These are phyloP conservation scores for Casaregolazyma lundiana DNA, from an alignment of 1,139 yeast genomes.

Conservation along the genomic window DNA sequence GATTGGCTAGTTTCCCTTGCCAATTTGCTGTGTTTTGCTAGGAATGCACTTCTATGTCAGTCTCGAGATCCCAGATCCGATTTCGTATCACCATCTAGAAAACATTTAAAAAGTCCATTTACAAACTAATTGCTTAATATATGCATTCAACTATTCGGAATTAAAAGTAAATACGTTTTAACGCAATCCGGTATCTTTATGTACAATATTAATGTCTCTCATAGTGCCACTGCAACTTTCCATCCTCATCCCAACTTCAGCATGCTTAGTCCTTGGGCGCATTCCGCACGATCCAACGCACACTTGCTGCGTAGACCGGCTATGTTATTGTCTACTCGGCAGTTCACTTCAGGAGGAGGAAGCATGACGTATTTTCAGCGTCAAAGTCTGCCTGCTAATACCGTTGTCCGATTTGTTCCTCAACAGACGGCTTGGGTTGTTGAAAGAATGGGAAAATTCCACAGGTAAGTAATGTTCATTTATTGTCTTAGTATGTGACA, in stretches of 20 bases:
- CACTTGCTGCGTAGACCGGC: neutral
- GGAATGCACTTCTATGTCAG: too few relatives aligned
- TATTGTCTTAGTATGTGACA: too few relatives aligned
- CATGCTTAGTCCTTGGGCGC: neutral
- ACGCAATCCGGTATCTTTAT: too few relatives aligned
- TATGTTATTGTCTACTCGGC: neutral
- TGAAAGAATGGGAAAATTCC: conserved; percentile 86
- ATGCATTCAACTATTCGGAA: too few relatives aligned
- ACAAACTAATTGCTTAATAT: too few relatives aligned
- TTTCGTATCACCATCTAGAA: too few relatives aligned
- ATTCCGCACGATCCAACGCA: neutral
- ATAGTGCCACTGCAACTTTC: neutral
- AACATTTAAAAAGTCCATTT: too few relatives aligned
- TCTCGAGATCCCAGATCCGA: too few relatives aligned
- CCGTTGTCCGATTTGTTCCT: conserved; percentile 73
- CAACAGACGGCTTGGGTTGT: conserved; percentile 91
- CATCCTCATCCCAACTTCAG: neutral
- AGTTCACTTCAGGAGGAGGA: conserved; percentile 8
- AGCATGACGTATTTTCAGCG: conserved; percentile 59
- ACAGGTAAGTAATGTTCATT: conserved; percentile 33
- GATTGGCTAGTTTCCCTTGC: neutral
- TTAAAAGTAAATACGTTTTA: neutral
- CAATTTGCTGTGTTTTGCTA: neutral
- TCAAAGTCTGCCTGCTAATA: conserved; percentile 66
- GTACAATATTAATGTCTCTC: neutral